Percentiles rank a stretch among this genome's conserved stretches.
These are phyloP conservation scores for Tripidium arundinaceum DNA, from an alignment of 202 grass and related monocot species.

Conservation along the genomic window DNA sequence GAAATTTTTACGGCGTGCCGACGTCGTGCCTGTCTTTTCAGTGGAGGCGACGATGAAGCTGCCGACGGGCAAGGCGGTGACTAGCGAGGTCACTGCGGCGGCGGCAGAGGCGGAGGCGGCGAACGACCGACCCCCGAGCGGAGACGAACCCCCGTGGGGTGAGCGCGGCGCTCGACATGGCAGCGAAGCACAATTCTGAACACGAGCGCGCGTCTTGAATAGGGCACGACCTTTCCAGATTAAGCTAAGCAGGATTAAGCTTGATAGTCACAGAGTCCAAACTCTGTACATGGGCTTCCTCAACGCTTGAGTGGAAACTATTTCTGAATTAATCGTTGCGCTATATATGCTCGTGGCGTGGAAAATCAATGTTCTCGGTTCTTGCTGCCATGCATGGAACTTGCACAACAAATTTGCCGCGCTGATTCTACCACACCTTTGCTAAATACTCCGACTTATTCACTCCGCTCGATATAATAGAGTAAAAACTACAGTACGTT, in stretches of 20 bases:
- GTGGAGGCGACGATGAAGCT: slow-evolving; percentile 51
- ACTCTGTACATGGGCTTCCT: no score
- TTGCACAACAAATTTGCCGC: background rate
- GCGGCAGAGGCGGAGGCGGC: slow-evolving; percentile 56
- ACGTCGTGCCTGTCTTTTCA: background rate
- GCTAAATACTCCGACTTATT: background rate
- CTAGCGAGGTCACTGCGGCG: slow-evolving; percentile 30
- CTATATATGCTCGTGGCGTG: background rate
- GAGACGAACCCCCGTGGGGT: slow-evolving; percentile 32
- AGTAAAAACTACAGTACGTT: no score
- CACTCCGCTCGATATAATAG: background rate
- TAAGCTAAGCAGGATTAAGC: background rate
- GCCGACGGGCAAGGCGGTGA: slow-evolving; percentile 43
- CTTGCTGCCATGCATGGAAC: background rate
- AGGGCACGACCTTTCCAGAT: background rate
- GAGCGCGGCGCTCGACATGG: slow-evolving; percentile 32
- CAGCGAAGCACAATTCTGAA: slow-evolving; percentile 40
- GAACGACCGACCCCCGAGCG: background rate
- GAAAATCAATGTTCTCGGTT: background rate
- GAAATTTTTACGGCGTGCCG: background rate
- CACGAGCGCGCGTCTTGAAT: background rate
- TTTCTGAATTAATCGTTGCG: background rate
- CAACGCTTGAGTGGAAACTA: no score
- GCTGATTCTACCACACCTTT: background rate
- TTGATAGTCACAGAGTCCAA: background rate